phyloP scores from a whole-genome alignment of 2,329 filamentous ascomycete genomes.

The Pseudomassariella vexata region DNA sequence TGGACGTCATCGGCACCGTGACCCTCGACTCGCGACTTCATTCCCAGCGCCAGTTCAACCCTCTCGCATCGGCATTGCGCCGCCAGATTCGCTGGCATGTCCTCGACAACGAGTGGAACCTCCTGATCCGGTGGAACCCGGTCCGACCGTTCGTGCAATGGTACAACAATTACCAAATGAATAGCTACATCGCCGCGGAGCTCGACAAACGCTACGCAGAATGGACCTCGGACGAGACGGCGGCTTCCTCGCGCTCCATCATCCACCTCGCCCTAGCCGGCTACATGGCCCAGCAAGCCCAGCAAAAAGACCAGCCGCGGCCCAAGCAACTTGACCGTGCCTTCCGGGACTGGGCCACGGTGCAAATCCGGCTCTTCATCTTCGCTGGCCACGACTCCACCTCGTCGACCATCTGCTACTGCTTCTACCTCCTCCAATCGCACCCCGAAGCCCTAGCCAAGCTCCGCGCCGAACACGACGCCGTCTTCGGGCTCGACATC shows the following conservation, averaged over 20 bases:
- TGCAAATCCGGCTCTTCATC: conserved; percentile 24
- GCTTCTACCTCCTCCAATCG: conserved; percentile 32
- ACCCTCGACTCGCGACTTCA: conserved; percentile 16
- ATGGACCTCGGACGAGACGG: background rate
- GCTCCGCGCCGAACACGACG: conserved; percentile 30
- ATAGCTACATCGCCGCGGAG: conserved; percentile 12
- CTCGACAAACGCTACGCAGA: conserved; percentile 17
- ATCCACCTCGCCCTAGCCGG: conserved; percentile 14
- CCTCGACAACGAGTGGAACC: conserved; percentile 14
- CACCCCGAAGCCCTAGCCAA: conserved; percentile 18
- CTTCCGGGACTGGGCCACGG: conserved; percentile 11
- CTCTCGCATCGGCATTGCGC: conserved; percentile 12
- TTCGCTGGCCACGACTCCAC: conserved; percentile 61
- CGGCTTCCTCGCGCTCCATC: background rate
- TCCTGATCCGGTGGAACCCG: conserved; percentile 12
- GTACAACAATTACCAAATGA: conserved; percentile 14
- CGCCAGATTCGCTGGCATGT: conserved; percentile 14
- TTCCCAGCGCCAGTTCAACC: conserved; percentile 14
- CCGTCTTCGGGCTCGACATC: conserved; percentile 23
- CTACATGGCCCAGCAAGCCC: conserved; percentile 13
- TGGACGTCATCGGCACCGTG: conserved; percentile 15
- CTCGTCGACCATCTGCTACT: conserved; percentile 48
- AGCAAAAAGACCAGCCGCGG: conserved; percentile 6
- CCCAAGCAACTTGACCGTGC: conserved; percentile 7
- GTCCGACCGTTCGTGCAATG: conserved; percentile 13